phyloP scores from a whole-genome alignment of 1,284 basidiomycete genomes.

The Schizophyllum amplum region DNA sequence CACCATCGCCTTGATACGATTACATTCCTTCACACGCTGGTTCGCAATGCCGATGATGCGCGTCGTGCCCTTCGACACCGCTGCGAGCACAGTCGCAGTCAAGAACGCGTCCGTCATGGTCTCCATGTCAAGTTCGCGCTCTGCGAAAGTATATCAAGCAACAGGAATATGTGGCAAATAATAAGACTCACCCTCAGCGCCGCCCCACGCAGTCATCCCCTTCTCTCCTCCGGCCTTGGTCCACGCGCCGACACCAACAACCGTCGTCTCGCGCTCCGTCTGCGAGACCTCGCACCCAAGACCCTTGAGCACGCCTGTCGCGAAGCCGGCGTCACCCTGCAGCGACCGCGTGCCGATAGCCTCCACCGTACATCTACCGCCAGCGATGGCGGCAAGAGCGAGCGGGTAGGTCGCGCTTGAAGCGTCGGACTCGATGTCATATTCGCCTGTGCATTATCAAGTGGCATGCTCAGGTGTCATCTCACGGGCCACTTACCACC shows the following conservation, averaged over 20 bases:
- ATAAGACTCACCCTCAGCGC: neutral
- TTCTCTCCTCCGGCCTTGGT: neutral
- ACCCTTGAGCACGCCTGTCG: conserved; percentile 84
- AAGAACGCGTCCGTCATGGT: conserved; percentile 99
- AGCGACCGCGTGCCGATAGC: conserved; percentile 90
- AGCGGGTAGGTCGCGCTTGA: conserved; percentile 96
- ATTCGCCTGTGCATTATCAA: conserved; percentile 60
- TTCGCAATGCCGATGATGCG: conserved; percentile 96
- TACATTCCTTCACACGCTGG: conserved; percentile 98
- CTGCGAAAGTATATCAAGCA: conserved; percentile 60
- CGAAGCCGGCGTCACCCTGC: conserved; percentile 95
- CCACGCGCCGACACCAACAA: conserved; percentile 46
- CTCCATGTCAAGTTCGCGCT: conserved; percentile 95
- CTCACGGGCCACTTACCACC: neutral
- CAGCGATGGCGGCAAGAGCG: conserved; percentile 94
- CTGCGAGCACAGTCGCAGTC: conserved; percentile 88
- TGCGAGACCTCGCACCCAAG: conserved; percentile 95
- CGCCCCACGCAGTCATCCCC: neutral
- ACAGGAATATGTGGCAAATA: neutral
- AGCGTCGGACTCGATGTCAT: conserved; percentile 94
- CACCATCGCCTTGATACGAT: conserved; percentile 94
- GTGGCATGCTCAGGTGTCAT: neutral
- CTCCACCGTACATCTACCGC: conserved; percentile 86
- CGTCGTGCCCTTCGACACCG: conserved; percentile 70
- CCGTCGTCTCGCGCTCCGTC: conserved; percentile 86